A percentile compares a stretch with the other conserved stretches of the same genome.
Evolutionary conservation across 2,329 filamentous ascomycete genomes (phyloP).

Genomic region (Coniosporium tulheliwenetii): DNA sequence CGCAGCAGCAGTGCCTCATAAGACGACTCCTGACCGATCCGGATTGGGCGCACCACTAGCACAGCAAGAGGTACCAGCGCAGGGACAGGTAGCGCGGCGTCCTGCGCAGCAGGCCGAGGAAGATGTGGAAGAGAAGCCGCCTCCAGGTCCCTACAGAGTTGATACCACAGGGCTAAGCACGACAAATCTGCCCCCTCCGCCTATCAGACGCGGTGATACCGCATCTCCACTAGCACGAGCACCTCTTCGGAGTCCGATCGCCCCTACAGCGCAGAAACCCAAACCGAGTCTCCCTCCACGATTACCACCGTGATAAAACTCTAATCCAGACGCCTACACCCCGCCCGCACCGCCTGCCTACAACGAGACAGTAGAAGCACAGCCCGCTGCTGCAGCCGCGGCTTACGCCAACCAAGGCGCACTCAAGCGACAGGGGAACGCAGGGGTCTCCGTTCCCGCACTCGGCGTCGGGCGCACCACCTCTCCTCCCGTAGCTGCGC

Average conservation of each 20-base stretch:
- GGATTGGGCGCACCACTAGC: slow-evolving; percentile 28
- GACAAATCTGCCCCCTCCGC: slow-evolving; percentile 54
- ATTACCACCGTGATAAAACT: slow-evolving; percentile 52
- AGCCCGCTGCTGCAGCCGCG: slow-evolving; percentile 14
- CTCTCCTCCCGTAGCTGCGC: slow-evolving; percentile 14
- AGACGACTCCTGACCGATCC: slow-evolving; percentile 20
- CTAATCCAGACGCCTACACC: slow-evolving; percentile 29
- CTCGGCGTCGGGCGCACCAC: slow-evolving; percentile 49
- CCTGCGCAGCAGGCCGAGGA: slow-evolving; percentile 19
- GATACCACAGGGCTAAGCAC: slow-evolving; percentile 60
- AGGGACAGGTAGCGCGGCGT: slow-evolving; percentile 21
- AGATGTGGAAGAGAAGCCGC: slow-evolving; percentile 20
- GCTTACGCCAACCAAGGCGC: slow-evolving; percentile 41
- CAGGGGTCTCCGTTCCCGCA: slow-evolving; percentile 64
- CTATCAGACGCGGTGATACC: slow-evolving; percentile 32
- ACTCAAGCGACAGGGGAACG: slow-evolving; percentile 48
- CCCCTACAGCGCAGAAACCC: slow-evolving; percentile 16
- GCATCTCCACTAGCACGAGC: slow-evolving; percentile 8
- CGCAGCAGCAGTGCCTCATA: slow-evolving; percentile 23
- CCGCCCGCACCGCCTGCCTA: slow-evolving; percentile 32
- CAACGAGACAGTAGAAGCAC: slow-evolving; percentile 20
- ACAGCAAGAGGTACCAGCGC: slow-evolving; percentile 19
- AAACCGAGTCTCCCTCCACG: slow-evolving; percentile 49
- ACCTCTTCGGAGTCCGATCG: slow-evolving; percentile 4
- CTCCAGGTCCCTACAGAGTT: slow-evolving; percentile 49